phyloP scores from a whole-genome alignment of 352 stramenopile genomes.

The Lagenidium sp. region DNA sequence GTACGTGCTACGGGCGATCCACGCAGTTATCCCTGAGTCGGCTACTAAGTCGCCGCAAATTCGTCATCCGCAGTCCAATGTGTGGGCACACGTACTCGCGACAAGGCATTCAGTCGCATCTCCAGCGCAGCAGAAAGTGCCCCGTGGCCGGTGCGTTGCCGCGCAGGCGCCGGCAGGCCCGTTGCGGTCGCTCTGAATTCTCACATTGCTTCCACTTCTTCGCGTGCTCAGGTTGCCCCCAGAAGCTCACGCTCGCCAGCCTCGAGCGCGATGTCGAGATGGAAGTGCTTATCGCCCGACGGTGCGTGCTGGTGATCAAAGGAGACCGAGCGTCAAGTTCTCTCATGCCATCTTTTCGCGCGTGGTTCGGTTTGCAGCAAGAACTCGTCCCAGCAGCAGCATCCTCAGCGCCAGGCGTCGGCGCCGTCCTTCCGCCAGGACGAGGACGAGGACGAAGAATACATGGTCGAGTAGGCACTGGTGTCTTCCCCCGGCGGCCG shows the following conservation, averaged over 20 bases:
- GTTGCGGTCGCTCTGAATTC: background rate
- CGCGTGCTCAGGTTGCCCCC: slow-evolving; percentile 41
- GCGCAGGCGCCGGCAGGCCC: no score
- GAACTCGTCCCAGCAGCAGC: slow-evolving; percentile 23
- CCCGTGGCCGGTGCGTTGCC: slow-evolving; percentile 55
- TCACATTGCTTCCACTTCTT: background rate
- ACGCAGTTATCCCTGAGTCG: no score
- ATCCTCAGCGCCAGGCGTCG: slow-evolving; percentile 16
- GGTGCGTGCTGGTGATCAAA: slow-evolving; percentile 25
- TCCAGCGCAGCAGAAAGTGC: slow-evolving; percentile 67
- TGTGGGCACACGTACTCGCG: slow-evolving; percentile 81
- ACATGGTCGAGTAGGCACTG: slow-evolving; percentile 49
- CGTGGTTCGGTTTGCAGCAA: slow-evolving; percentile 19
- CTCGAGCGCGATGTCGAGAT: slow-evolving; percentile 84
- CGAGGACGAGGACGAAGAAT: slow-evolving; percentile 57
- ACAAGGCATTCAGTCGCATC: slow-evolving; percentile 59
- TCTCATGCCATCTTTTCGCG: no score
- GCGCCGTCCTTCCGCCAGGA: slow-evolving; percentile 20
- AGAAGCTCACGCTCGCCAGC: slow-evolving; percentile 38
- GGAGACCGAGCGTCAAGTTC: no score
- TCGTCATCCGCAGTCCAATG: slow-evolving; percentile 37
- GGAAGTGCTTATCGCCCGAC: slow-evolving; percentile 67
- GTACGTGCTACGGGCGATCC: slow-evolving; percentile 23
- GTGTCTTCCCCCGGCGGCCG: no score
- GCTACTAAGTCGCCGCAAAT: no score